Conservation (phyloP, 768 basidiomycete species). For the Auricularia auricula-judae region DNA sequence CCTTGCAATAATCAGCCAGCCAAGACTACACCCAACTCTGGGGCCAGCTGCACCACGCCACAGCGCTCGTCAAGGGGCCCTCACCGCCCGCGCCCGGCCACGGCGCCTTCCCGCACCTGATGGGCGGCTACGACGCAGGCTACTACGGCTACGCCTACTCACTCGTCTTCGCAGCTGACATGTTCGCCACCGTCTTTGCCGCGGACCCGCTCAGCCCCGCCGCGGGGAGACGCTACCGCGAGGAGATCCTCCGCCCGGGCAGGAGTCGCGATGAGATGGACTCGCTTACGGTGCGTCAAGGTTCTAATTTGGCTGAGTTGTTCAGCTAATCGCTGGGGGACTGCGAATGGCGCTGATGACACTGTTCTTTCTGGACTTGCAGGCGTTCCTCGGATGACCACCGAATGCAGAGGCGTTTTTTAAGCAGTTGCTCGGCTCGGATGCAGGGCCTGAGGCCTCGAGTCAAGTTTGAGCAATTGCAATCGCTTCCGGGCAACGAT, state of each 20-base stretch:
- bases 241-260: slow-evolving; percentile 63
- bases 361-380: neutral
- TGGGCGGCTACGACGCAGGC: slow-evolving; percentile 57
- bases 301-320: neutral
- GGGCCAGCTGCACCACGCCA: slow-evolving; percentile 57
- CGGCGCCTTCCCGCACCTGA: slow-evolving; percentile 64
- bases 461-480: too few relatives aligned
- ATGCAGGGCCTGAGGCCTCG: too few relatives aligned
- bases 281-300: slow-evolving; percentile 47
- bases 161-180: slow-evolving; percentile 50
- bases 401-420: slow-evolving; percentile 71
- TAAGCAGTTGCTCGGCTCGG: slow-evolving; percentile 44
- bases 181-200: slow-evolving; percentile 71
- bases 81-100: slow-evolving; percentile 56
- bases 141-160: slow-evolving; percentile 75
- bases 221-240: slow-evolving; percentile 48
- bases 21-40: slow-evolving; percentile 65
- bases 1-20: too few relatives aligned
- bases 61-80: slow-evolving; percentile 54
- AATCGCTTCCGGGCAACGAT: too few relatives aligned
- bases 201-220: slow-evolving; percentile 38
- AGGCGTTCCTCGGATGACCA: slow-evolving; percentile 70
- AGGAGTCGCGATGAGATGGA: slow-evolving; percentile 73
- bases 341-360: too few relatives aligned
- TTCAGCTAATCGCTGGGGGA: neutral